Evolutionary conservation across 208 protist genomes (phyloP), one percentile per base, ranked within the genome.

Genomic region (Crithidia bombi): DNA sequence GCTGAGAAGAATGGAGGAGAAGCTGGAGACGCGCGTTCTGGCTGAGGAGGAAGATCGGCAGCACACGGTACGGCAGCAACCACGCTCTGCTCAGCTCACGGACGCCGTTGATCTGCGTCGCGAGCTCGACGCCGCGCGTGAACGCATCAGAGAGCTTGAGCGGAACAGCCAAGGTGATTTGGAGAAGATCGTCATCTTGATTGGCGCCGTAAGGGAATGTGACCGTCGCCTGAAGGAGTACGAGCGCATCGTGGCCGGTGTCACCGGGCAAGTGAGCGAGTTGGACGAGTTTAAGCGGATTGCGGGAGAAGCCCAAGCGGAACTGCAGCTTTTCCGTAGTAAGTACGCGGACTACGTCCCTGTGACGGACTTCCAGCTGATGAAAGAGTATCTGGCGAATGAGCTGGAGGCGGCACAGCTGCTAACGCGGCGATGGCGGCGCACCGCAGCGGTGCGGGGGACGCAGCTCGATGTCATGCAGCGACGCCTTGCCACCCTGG

Each of bases 391-490:
- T 63, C 78, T 93, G 10, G 81, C 77, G 28, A 57, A 46, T 15
- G 87, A 95, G 68, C 69, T 95, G 5, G 62, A 73, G 39, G 64
- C 65, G 25, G 73, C 85, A 7, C 85, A 90, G 62, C 51, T 73
- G 35, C 58, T 75, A 50, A 74, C 69, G 10, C 75, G 83, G 44
- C 88, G 86, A 1, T 76, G 91, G 65, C 90, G 90, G 26, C 90
- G 90, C 52, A 85, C 87, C 14, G 87, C 82, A 4, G 86, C 86
- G 23, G 86, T 92, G 19, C 85, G 90, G 19, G 87, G 87, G 1
- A 95, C 86, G 10, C 87, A 93, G 59, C 76, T 95, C 0, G 85
- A 95, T 46, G 84, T 93, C 17, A 88, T 93, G 76, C 71, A 78
- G 36, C 39, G 82, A 3, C 87, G 88, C 30, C 57, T 95, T 3